Conservation (phyloP, 2,329 filamentous ascomycete genomes). For the Corniculantispora saksenae region DNA sequence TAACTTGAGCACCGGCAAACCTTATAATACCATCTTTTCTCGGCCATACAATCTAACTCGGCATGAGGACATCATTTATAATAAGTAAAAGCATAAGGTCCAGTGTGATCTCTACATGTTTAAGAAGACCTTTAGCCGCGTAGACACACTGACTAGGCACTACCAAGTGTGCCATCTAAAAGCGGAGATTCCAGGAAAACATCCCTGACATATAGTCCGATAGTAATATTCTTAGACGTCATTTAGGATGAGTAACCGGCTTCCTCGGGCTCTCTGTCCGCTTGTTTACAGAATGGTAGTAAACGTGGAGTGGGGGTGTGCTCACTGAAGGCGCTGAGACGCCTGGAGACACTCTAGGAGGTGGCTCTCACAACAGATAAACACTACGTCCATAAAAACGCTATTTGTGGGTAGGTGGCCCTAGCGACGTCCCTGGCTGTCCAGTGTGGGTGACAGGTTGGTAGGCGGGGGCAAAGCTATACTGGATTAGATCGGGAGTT, state of each 20-base stretch:
- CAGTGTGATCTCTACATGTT: slow-evolving; percentile 90
- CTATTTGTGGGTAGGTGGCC: too few relatives aligned
- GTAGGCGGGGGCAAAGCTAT: too few relatives aligned
- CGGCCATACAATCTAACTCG: slow-evolving; percentile 93
- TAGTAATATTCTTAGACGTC: slow-evolving; percentile 7
- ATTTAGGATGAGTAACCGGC: neutral
- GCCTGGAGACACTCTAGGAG: too few relatives aligned
- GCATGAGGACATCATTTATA: slow-evolving; percentile 97
- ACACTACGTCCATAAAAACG: too few relatives aligned
- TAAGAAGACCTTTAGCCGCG: slow-evolving; percentile 95
- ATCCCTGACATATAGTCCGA: slow-evolving; percentile 33
- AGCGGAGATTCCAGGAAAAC: slow-evolving; percentile 73
- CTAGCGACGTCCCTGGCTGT: too few relatives aligned
- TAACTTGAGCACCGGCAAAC: slow-evolving; percentile 92
- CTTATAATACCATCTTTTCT: slow-evolving; percentile 92
- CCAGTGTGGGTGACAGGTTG: too few relatives aligned
- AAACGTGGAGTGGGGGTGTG: neutral
- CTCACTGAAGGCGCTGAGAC: too few relatives aligned
- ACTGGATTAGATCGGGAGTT: too few relatives aligned
- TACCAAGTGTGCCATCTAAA: slow-evolving; percentile 94
- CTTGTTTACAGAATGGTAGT: neutral
- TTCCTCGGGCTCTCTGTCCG: neutral
- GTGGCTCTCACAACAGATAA: too few relatives aligned
- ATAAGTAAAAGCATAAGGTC: slow-evolving; percentile 90
- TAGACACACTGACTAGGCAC: slow-evolving; percentile 90